Evolutionary conservation across 1,284 basidiomycete species (phyloP), one percentile per base, ranked within the genome.

Genomic region (Heliocybe sulcata): DNA sequence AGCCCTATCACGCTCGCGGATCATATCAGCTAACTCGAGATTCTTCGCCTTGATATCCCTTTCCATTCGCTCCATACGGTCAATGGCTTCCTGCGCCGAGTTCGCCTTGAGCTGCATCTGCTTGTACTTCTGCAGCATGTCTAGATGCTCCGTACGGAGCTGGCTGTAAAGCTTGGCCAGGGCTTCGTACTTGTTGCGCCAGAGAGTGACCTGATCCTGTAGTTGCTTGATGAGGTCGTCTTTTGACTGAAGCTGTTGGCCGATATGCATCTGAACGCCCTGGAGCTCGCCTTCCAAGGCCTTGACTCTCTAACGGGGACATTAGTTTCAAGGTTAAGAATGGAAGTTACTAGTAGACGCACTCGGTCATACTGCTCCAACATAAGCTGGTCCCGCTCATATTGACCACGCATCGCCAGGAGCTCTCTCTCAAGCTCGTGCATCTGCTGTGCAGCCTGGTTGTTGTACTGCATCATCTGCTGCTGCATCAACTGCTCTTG

Each of bases 61-160:
- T 69, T 99, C 97, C 95, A 99, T 99, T 57, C 95, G 81, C 72
- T 99, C 97, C 94, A 99, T 98, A 65, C 88, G 89, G 71, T 99
- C 96, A 53, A 99, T 90, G n/a, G 96, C 93, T 72, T 99, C 97
- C 69, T 98, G 96, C 0, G 97, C 95, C 54, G 94, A 98, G 69
- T 95, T 97, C 20, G 97, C 97, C 72, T 98, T 98, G 64, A 99
- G 83, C 69, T 99, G 95, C 81, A 97, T 83, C 65, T 93, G 90
- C 77, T 99, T 99, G 79, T 92, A 96, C 74, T 97, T 98, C 64
- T 87, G 83, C 51, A 99, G 83, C 85, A 99, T 91, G 65, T 99
- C 97, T 54, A 99, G 79, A 70, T 99, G 97, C 70, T 99, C 97
- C 31, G 92, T 90, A 48, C 97, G 90, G 11, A 99, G 83, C 69